Evolutionary conservation across 1,284 basidiomycete species (phyloP), one percentile per base, ranked within the genome.

Genomic region (Chondrostereum purpureum): DNA sequence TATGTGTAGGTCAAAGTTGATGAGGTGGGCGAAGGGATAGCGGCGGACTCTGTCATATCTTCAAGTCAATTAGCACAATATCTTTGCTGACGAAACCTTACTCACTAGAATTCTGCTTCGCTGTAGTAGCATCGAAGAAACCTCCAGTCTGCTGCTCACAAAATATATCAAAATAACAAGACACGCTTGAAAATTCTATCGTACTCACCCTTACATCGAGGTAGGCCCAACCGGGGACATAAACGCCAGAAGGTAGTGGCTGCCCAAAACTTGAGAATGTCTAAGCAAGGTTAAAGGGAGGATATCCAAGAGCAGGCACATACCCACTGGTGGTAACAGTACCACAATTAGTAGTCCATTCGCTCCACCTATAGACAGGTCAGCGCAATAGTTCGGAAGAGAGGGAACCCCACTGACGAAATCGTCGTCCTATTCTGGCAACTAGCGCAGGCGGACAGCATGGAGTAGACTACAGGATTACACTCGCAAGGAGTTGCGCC

Each of bases 391-490:
- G 20, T 20, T n/a, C 17, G 33, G 13, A 38, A 10, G 50, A 50
- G 22, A 10, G 22, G 41, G 19, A 16, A 41, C 17, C 43, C 18
- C 10, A 57, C 57, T 41, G 48, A 63, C 65, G 55, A 54, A 11
- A 58, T 39, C 31, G 60, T 57, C 13, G 57, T 61, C 39, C 54
- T 50, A 22, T 61, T 60, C 47, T 70, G 69, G 50, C 69, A 72
- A 23, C 59, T 58, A 6, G 55, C 65, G 48, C 69, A 72, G 24
- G 68, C 69, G 43, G 67, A 65, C 44, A 68, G 55, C 27, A 70
- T 44, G 4, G 65, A 65, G 46, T 70, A 72, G 0, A 60, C 55
- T 6, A 70, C 64, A 11, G 68, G 65, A 46, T 59, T 69, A 49
- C 69, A 70, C 44, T 61, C 56, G 48, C 68, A 70, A 5, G 52